Base-by-base conservation (phyloP, 1,139 yeast genomes). In the Candida tetrigidarum region DNA sequence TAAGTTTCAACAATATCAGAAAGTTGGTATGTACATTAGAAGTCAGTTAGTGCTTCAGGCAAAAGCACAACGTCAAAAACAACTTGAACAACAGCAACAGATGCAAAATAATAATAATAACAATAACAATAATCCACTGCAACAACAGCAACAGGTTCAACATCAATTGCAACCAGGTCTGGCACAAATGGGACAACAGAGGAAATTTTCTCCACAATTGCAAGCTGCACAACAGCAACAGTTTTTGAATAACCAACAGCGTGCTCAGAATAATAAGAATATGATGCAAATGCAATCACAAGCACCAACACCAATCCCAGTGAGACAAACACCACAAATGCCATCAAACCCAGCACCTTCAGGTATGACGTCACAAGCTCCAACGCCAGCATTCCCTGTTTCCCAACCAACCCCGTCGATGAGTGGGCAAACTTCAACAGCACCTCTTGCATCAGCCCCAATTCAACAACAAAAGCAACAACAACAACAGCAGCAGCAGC, bases 31-130 rank as follows among this genome's bases (percentile, higher is more conserved):
- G 27, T 67, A 64, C 50, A 71, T 74, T 67, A 64, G 69, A 47
- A 63, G 67, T 37, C 75, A 70, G 53, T 62, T 74, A 44, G 60
- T 69, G 38, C 71, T 68, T 39, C 73, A 67, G 55, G 72, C 66
- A 2, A 64, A 61, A 37, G 50, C 45, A 15, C 50, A 51, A 39
- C 49, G 43, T 26, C 46, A 42, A 28, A 44, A 48, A 32, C 48
- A 43, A 39, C 49, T 39, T 32, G 43, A 45, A 18, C 48, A 36
- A 33, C 44, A 45, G 16, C 45, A 40, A 10, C 43, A 38, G 11
- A 6, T 12, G 19, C 33, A 19, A 20, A 33, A 33, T 33, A 23
- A 19, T 37, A 29, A 34, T 32, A 36, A 22, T 25, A 5, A n/a
- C n/a, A 22, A 22, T 22, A 22, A 22, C 25, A 22, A 7, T 10